phyloP scores from a whole-genome alignment of 73 alveolate genomes.

The Tetrahymena thermophila region DNA sequence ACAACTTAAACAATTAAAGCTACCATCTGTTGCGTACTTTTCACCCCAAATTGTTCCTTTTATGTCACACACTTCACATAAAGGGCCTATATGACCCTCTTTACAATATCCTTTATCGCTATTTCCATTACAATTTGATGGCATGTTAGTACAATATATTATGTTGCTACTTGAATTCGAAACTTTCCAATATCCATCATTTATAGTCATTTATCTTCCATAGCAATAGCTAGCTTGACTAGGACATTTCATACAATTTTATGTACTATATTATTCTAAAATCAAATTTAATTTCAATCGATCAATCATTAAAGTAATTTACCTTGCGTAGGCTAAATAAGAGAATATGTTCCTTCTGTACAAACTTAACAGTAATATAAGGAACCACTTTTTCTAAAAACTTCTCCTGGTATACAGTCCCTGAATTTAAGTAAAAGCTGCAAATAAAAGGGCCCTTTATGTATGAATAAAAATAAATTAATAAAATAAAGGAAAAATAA shows the following conservation, averaged over 20 bases:
- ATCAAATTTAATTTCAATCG: not conserved
- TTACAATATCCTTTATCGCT: conserved; percentile 12
- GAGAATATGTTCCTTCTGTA: not conserved
- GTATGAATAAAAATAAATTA: not conserved
- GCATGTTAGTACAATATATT: conserved; percentile 10
- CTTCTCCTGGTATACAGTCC: not conserved
- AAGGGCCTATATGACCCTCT: conserved; percentile 31
- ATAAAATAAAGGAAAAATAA: no score
- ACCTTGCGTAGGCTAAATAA: not conserved
- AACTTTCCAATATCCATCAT: conserved; percentile 27
- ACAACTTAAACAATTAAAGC: conserved; percentile 19
- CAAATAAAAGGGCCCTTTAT: not conserved
- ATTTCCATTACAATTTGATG: conserved; percentile 10
- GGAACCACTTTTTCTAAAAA: not conserved
- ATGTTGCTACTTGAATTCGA: not conserved
- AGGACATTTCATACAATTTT: not conserved
- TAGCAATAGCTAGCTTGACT: not conserved
- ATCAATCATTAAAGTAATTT: not conserved
- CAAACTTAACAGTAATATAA: not conserved
- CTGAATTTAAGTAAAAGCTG: not conserved
- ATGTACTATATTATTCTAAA: not conserved
- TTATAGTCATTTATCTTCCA: not conserved
- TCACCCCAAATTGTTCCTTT: not conserved
- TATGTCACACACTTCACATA: conserved; percentile 29
- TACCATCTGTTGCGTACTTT: conserved; percentile 6